phyloP scores from a whole-genome alignment of 306 rosid genomes.

The Albizia julibrissin region DNA sequence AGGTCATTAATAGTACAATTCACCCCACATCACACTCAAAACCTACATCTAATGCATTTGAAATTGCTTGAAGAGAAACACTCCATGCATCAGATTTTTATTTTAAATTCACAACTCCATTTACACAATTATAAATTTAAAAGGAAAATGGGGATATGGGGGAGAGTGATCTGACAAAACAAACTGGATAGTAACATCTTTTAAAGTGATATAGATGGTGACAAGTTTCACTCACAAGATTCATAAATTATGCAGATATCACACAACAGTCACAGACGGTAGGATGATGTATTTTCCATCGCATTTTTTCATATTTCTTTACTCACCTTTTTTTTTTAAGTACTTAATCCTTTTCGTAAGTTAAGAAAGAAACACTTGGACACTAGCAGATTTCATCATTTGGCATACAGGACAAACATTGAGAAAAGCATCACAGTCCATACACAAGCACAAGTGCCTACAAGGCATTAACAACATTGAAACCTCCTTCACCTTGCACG shows the following conservation, averaged over 20 bases:
- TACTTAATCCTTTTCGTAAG: conserved; percentile 29
- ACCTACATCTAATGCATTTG: too few species aligned
- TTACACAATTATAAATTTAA: background rate
- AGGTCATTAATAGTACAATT: background rate
- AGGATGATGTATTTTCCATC: conserved; percentile 31
- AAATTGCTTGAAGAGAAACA: background rate
- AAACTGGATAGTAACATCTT: conserved; percentile 1
- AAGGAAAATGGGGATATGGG: background rate
- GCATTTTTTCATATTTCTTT: background rate
- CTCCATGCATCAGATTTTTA: background rate
- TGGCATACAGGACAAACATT: conserved; percentile 81
- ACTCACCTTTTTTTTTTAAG: background rate
- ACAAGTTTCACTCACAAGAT: conserved; percentile 14
- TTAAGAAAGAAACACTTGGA: conserved; percentile 73
- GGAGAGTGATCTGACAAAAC: background rate
- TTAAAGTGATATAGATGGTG: conserved; percentile 5
- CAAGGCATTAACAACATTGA: conserved; percentile 89
- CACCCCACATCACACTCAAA: too few species aligned
- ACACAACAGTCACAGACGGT: conserved; percentile 27
- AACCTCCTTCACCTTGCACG: conserved; percentile 81
- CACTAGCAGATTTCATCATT: conserved; percentile 68
- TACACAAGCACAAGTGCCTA: conserved; percentile 87
- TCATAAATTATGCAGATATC: conserved; percentile 18
- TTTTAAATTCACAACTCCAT: background rate
- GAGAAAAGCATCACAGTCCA: conserved; percentile 71